Percentiles rank a stretch among this genome's conserved stretches.
Evolutionary conservation across 2,329 filamentous ascomycete species (phyloP).

Genomic region (Verticillium alfalfae): DNA sequence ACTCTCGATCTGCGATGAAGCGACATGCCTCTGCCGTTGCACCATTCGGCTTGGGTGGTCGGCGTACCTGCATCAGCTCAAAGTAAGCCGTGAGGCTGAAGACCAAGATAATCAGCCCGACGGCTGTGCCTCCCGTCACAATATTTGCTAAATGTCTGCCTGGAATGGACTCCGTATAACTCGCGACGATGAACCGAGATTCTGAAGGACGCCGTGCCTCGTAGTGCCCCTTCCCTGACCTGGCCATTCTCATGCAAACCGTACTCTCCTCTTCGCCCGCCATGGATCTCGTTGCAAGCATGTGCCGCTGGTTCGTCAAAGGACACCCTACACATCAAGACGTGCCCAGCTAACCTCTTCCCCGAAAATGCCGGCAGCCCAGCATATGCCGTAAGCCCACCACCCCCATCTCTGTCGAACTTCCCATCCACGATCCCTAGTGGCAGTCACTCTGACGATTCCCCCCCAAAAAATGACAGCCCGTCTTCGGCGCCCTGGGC

Average conservation of each 20-base stretch:
- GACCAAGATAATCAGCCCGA: not conserved
- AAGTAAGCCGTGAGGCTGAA: not conserved
- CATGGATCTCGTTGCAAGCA: slow-evolving; percentile 24
- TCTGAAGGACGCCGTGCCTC: not conserved
- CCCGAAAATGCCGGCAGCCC: slow-evolving; percentile 22
- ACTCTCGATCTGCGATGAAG: not conserved
- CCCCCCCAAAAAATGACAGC: slow-evolving; percentile 15
- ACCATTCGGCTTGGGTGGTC: not conserved
- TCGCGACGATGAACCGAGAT: not conserved
- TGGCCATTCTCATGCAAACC: not conserved
- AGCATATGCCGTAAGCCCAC: slow-evolving; percentile 33
- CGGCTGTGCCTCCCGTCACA: not conserved
- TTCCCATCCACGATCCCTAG: not conserved
- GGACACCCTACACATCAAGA: not conserved
- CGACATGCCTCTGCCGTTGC: not conserved
- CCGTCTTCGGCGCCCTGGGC: slow-evolving; percentile 36
- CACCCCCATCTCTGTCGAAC: not conserved
- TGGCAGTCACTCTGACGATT: not conserved
- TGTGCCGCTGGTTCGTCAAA: slow-evolving; percentile 28
- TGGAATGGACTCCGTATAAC: not conserved
- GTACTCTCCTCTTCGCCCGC: not conserved
- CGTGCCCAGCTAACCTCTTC: not conserved
- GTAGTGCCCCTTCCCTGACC: not conserved
- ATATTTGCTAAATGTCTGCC: not conserved
- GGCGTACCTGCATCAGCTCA: not conserved